Evolutionary conservation across 2,329 filamentous ascomycete species (phyloP), one percentile per base, ranked within the genome.

Genomic region (Zelopaecilomyces penicillatus): DNA sequence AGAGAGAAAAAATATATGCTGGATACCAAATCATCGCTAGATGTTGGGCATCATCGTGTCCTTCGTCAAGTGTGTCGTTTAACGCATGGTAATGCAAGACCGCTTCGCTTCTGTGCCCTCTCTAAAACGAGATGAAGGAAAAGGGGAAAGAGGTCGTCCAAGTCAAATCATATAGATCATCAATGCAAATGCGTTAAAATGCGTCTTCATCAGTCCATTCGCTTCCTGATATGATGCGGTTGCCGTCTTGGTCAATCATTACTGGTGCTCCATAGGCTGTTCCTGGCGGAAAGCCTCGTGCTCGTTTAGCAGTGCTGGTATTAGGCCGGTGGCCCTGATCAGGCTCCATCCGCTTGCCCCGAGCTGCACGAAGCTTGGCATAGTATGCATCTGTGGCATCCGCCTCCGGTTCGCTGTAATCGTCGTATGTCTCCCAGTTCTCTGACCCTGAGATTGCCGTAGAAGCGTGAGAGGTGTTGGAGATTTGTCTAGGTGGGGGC

Each of bases 341-440:
- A 9, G 73, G 71, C 26, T 68, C 71, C 48, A 77, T 72, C 38
- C 83, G 75, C 67, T 88, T 90, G 53, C 74, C 61, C 32, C 80
- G 76, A 5, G 82, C 74, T 30, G 82, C 81, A 46, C 83, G 77
- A 43, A 90, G 69, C 64, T 87, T 88, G 52, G 86, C 84, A 58
- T 87, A 87, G 64, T 95, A 94, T 7, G 80, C 75, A 49, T 93
- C 87, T 4, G 82, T 82, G 0, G 77, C 78, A 60, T 95, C 89
- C 27, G 75, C 73, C 56, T 88, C 85, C 0, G 83, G 79, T 57
- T 88, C 83, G 49, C 84, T 88, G 52, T 76, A 80, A 61, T 95
- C 87, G 55, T 93, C 90, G 57, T 93, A 97, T 7, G 90, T 95
- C 65, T 97, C 91, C 91, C 91, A 97, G 63, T 97, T 97, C 66